Base-by-base conservation (phyloP, 305 asterid genomes). In the Fraxinus xanthoxyloides region DNA sequence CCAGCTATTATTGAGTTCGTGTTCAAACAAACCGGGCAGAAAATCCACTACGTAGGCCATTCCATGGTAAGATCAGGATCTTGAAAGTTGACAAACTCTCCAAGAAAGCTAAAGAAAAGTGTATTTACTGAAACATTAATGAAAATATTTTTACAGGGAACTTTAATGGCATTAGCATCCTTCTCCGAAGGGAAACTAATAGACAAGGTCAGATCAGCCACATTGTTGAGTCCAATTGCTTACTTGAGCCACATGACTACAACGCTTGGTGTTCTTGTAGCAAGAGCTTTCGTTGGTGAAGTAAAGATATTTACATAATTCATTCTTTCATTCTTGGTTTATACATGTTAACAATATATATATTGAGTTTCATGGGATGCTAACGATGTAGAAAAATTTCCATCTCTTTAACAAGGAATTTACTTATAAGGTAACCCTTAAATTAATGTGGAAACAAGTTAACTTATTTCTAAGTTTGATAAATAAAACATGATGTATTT, bases 41-140 rank as follows among this genome's bases (percentile, higher is more conserved):
- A 88, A 61, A 76, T 82, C 23, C 93, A 92, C 77, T 90, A 86
- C 23, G 89, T 90, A 0, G 96, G 96, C 79, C 96, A 92, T 81
- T 90, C 94, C 54, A 75, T 90, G 94, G 94, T 91, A 82, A 79
- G 80, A 73, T 34, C 38, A 65, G 75, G 75, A 61, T 61, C 72
- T 61, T 61, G 6, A 21, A 61, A 61, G 15, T 23, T 2, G 6
- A 61, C 5, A 9, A 8, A 2, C 17, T 56, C 32, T 7, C 17
- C 31, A 61, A 61, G 31, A 21, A 61, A 61, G 31, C 30, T 7
- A 61, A 23, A 61, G 31, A 23, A 61, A 24, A 23, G 21, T 69
- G 38, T 30, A 69, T 69, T 30, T 28, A 69, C 7, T 13, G 40
- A 13, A 13, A 28, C 38, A 46, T 5, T 31, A 21, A 15, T n/a